Evolutionary conservation across 495 filamentous ascomycete species (phyloP).

Genomic region (Penicillium steckii): DNA sequence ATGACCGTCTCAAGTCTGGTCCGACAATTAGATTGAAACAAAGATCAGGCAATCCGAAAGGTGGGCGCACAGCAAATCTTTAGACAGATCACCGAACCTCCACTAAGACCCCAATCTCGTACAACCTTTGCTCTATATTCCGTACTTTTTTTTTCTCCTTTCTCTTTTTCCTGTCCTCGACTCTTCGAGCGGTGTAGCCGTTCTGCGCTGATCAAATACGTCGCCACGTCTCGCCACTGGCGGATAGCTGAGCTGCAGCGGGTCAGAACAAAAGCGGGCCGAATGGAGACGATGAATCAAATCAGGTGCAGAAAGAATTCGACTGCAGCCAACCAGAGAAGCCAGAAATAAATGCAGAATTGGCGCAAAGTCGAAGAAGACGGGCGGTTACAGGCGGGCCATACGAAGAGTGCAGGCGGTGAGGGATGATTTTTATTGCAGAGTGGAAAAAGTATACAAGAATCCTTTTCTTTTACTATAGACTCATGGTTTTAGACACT

Average conservation of each 20-base stretch:
- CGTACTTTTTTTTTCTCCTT: background rate
- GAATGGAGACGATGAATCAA: background rate
- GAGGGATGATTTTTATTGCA: background rate
- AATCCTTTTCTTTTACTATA: no score
- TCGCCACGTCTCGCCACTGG: slow-evolving; percentile 20
- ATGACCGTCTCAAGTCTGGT: slow-evolving; percentile 1
- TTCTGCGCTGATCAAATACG: slow-evolving; percentile 1
- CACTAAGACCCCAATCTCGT: background rate
- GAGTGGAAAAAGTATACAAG: background rate
- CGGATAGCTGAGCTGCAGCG: background rate
- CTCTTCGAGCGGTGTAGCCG: slow-evolving; percentile 12
- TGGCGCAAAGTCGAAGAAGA: background rate
- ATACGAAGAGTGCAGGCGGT: slow-evolving; percentile 5
- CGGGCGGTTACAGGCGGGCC: background rate
- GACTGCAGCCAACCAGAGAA: background rate
- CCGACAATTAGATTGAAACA: slow-evolving; percentile 6
- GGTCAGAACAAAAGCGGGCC: background rate
- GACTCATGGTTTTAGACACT: no score
- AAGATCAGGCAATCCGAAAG: slow-evolving; percentile 22
- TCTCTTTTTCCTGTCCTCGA: background rate
- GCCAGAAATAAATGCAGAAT: background rate
- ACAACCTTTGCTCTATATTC: background rate
- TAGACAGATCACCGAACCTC: background rate
- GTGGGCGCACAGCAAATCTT: background rate
- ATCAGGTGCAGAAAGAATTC: background rate